Base-by-base conservation (phyloP, 306 rosid genomes). In the Lagenaria siceraria region DNA sequence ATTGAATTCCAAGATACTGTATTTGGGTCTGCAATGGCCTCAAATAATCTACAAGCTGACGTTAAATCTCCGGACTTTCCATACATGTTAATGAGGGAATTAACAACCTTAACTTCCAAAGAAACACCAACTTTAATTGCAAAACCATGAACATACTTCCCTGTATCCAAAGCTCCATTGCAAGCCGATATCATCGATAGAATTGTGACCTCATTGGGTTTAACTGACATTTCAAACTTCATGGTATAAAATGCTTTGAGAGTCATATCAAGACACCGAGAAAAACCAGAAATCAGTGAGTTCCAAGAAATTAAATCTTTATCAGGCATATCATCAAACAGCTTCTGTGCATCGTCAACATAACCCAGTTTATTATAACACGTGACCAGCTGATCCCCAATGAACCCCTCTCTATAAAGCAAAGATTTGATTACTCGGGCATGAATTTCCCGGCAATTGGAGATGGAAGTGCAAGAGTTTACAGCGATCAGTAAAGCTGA, bases 281-380 rank as follows among this genome's bases (percentile, higher is more conserved):
- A 85, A 80, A 87, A 86, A 75, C 93, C 88, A 0, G 93, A 87
- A 83, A 92, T 83, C 80, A 92, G 81, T 48, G 92, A 88, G 71
- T 92, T 92, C 96, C 96, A 88, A 10, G 96, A 87, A 61, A 88
- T 81, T 69, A 81, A 61, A 80, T 90, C 97, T 78, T 78, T 92
- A 11, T 84, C 54, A 25, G 89, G 88, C 81, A 88, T 81, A 83
- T 90, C 93, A 61, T 85, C 92, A 55, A 92, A 92, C 87, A 92
- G 19, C 42, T 81, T 84, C 63, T 78, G 80, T 63, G 96, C 96
- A 78, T 88, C 87, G 42, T 72, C 83, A 49, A 63, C 58, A 52
- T 77, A 60, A 19, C 96, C 93, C 89, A 83, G 63, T 60, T 79
- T 88, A 0, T 81, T 19, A 4, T 92, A 92, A 56, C 81, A 12